Evolutionary conservation across 2,329 filamentous ascomycete genomes (phyloP).

Genomic region (Neonectria ditissima): DNA sequence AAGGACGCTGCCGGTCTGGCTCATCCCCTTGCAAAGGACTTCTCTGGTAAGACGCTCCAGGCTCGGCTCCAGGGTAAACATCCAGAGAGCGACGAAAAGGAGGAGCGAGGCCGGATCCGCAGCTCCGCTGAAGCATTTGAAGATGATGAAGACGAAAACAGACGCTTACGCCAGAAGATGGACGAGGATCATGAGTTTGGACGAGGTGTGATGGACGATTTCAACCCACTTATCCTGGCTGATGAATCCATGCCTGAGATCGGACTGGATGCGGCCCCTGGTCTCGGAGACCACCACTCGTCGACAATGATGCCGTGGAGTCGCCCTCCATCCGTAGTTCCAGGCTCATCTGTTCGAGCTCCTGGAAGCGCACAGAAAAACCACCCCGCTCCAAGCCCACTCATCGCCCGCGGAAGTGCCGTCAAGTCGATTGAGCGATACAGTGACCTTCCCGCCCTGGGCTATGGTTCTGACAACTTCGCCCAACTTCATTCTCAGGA

Average conservation of each 20-base stretch:
- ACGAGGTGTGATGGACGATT: slow-evolving; percentile 42
- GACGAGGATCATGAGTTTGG: slow-evolving; percentile 47
- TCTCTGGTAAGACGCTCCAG: slow-evolving; percentile 60
- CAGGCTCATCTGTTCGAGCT: slow-evolving; percentile 59
- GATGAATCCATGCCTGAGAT: slow-evolving; percentile 69
- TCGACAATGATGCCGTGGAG: slow-evolving; percentile 67
- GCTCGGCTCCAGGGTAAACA: slow-evolving; percentile 45
- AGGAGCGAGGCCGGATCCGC: slow-evolving; percentile 53
- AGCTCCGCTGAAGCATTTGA: slow-evolving; percentile 58
- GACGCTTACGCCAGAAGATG: slow-evolving; percentile 54
- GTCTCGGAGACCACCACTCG: slow-evolving; percentile 74
- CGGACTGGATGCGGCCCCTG: slow-evolving; percentile 74
- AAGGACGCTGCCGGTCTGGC: slow-evolving; percentile 43
- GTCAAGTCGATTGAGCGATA: slow-evolving; percentile 59
- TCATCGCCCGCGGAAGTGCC: slow-evolving; percentile 52
- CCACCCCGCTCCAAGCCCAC: slow-evolving; percentile 50
- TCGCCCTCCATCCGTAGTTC: slow-evolving; percentile 57
- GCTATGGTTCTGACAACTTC: slow-evolving; percentile 50
- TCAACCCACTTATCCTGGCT: slow-evolving; percentile 48
- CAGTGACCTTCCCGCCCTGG: slow-evolving; percentile 56
- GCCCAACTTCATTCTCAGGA: slow-evolving; percentile 45
- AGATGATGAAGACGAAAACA: slow-evolving; percentile 49
- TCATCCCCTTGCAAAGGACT: slow-evolving; percentile 58
- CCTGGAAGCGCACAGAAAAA: slow-evolving; percentile 53
- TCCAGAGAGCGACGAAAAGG: slow-evolving; percentile 34